Evolutionary conservation across 495 filamentous ascomycete genomes (phyloP).

Genomic region (Cladorrhinum samala): DNA sequence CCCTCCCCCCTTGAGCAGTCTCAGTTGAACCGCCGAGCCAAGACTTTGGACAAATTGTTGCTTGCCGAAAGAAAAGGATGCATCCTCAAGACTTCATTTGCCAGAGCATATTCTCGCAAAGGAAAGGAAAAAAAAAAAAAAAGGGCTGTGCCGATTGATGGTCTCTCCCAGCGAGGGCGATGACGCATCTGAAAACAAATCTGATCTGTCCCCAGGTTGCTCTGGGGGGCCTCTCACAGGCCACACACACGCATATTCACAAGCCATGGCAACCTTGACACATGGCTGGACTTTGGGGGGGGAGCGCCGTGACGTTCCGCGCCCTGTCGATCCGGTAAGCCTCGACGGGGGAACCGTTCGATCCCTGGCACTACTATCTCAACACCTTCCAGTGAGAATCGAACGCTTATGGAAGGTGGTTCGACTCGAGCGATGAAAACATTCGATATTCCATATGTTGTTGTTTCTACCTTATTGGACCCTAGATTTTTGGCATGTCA

Average conservation of each 20-base stretch:
- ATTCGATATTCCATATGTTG: slow-evolving; percentile 20
- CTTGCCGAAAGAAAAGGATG: no score
- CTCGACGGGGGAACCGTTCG: slow-evolving; percentile 19
- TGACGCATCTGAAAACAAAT: background rate
- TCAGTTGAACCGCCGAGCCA: slow-evolving; percentile 18
- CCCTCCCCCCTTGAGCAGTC: slow-evolving; percentile 16
- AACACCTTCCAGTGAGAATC: slow-evolving; percentile 4
- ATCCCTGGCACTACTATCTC: slow-evolving; percentile 18
- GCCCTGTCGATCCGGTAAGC: slow-evolving; percentile 24
- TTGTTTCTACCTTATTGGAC: no score
- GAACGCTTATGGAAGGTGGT: slow-evolving; percentile 12
- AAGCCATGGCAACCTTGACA: slow-evolving; percentile 6
- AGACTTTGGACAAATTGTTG: slow-evolving; percentile 13
- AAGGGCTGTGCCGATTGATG: background rate
- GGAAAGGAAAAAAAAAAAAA: background rate
- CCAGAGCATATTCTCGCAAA: no score
- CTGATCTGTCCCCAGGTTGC: background rate
- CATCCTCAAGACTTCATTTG: no score
- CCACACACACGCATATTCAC: background rate
- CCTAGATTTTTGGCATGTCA: no score
- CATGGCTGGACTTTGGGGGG: slow-evolving; percentile 13
- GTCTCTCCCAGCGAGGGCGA: background rate
- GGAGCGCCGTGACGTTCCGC: slow-evolving; percentile 16
- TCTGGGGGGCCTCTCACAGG: background rate
- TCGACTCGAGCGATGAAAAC: slow-evolving; percentile 23